phyloP scores from a whole-genome alignment of 2,329 filamentous ascomycete genomes.

The Phaeophleospora eucalypticola region DNA sequence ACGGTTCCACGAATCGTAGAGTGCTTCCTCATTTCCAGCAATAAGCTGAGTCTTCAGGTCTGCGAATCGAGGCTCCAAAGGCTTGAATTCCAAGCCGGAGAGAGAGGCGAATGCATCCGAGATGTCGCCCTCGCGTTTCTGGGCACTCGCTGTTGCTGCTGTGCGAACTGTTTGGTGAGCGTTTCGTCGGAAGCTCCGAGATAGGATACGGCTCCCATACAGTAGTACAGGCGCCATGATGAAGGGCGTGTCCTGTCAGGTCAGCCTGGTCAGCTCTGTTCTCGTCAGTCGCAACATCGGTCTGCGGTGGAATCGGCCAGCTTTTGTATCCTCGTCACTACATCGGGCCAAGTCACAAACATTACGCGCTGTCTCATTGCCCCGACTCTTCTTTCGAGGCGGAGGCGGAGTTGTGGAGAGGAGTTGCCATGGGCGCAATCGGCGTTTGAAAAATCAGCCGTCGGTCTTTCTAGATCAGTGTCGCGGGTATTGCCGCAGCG shows the following conservation, averaged over 20 bases:
- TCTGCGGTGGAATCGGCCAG: neutral
- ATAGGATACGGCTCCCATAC: too few relatives aligned
- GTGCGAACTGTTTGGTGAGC: constrained; percentile 9
- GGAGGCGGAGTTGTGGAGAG: neutral
- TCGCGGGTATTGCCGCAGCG: too few relatives aligned
- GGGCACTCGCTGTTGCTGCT: constrained; percentile 25
- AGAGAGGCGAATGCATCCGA: constrained; percentile 49
- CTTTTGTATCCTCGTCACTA: neutral
- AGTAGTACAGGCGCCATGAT: neutral
- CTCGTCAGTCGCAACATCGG: neutral
- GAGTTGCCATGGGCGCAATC: too few relatives aligned
- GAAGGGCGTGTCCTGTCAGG: neutral
- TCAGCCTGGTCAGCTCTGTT: neutral
- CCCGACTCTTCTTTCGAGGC: too few relatives aligned
- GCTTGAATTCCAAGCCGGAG: constrained; percentile 43
- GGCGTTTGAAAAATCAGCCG: too few relatives aligned
- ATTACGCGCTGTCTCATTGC: too few relatives aligned
- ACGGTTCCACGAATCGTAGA: constrained; percentile 46
- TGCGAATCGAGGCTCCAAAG: constrained; percentile 44
- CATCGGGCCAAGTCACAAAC: too few relatives aligned
- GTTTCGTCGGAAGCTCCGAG: neutral
- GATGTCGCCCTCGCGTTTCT: constrained; percentile 48
- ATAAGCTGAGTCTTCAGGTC: constrained; percentile 44
- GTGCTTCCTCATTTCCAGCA: constrained; percentile 44
- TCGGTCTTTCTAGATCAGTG: too few relatives aligned